These are phyloP conservation scores for Chalciporus sp. DNA, from an alignment of 1,284 basidiomycete species.

Conservation along the genomic window DNA sequence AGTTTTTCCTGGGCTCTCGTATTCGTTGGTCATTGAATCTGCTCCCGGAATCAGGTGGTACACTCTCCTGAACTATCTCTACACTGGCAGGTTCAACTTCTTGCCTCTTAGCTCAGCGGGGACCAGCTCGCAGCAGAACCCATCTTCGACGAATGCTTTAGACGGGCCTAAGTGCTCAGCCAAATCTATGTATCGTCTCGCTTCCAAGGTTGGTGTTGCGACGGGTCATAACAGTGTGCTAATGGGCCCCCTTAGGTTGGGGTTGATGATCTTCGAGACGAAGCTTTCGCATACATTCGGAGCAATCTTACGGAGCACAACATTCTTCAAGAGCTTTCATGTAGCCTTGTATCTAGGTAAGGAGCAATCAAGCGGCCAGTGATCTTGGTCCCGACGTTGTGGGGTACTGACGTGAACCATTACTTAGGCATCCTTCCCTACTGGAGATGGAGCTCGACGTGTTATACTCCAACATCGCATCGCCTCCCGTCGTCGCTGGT, in stretches of 20 bases:
- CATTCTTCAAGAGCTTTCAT: slow-evolving; percentile 25
- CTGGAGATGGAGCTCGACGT: slow-evolving; percentile 31
- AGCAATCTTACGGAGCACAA: slow-evolving; percentile 27
- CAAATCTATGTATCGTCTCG: slow-evolving; percentile 35
- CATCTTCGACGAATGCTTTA: neutral
- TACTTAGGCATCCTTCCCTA: slow-evolving; percentile 18
- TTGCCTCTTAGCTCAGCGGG: slow-evolving; percentile 25
- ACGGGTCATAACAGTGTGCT: neutral
- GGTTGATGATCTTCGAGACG: slow-evolving; percentile 19
- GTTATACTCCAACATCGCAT: slow-evolving; percentile 24
- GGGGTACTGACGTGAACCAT: neutral
- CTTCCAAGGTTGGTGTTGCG: slow-evolving; percentile 24
- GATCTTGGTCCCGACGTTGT: no score
- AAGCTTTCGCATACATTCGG: slow-evolving; percentile 21
- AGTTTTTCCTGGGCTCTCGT: neutral
- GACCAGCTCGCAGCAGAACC: neutral
- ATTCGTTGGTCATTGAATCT: neutral
- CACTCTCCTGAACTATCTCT: slow-evolving; percentile 29
- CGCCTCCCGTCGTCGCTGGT: slow-evolving; percentile 8
- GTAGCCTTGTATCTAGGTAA: slow-evolving; percentile 23
- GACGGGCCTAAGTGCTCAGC: slow-evolving; percentile 27
- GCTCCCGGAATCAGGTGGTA: slow-evolving; percentile 26
- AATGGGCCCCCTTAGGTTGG: slow-evolving; percentile 16
- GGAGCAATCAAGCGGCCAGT: neutral
- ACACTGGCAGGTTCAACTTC: slow-evolving; percentile 26